A percentile compares a stretch with the other conserved stretches of the same genome.
Evolutionary conservation across 1,284 basidiomycete genomes (phyloP).

Genomic region (Pseudozyma thailandica): DNA sequence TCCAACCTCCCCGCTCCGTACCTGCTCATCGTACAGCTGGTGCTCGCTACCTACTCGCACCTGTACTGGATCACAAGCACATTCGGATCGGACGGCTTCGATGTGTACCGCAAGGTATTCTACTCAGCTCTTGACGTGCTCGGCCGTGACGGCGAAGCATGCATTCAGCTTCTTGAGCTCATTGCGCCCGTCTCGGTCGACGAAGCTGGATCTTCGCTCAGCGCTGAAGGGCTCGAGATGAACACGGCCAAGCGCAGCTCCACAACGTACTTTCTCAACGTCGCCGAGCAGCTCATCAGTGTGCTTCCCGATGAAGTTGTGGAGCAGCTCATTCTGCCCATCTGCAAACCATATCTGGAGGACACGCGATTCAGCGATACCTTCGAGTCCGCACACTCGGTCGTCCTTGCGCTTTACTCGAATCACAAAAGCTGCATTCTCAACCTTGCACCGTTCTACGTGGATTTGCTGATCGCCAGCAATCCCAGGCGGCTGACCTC

Average conservation of each 20-base stretch:
- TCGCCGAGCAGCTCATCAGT: conserved; percentile 60
- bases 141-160: conserved; percentile 57
- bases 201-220: not conserved
- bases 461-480: conserved; percentile 51
- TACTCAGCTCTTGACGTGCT: conserved; percentile 64
- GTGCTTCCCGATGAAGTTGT: conserved; percentile 59
- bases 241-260: conserved; percentile 36
- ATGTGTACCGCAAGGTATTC: conserved; percentile 64
- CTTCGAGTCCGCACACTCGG: conserved; percentile 66
- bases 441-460: conserved; percentile 62
- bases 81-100: conserved; percentile 62
- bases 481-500: conserved; percentile 41
- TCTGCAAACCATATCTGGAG: conserved; percentile 57
- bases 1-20: conserved; percentile 58
- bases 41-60: conserved; percentile 52
- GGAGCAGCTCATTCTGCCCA: conserved; percentile 51
- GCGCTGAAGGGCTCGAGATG: conserved; percentile 10
- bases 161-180: conserved; percentile 43
- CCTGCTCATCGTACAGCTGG: conserved; percentile 45
- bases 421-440: conserved; percentile 45
- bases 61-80: conserved; percentile 63
- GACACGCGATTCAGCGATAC: conserved; percentile 57
- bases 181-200: conserved; percentile 26
- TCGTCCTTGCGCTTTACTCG: conserved; percentile 58
- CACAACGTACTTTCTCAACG: conserved; percentile 60